Evolutionary conservation across 140 eudicot genomes (phyloP), one percentile per base, ranked within the genome.

Genomic region (Bidens hawaiensis): DNA sequence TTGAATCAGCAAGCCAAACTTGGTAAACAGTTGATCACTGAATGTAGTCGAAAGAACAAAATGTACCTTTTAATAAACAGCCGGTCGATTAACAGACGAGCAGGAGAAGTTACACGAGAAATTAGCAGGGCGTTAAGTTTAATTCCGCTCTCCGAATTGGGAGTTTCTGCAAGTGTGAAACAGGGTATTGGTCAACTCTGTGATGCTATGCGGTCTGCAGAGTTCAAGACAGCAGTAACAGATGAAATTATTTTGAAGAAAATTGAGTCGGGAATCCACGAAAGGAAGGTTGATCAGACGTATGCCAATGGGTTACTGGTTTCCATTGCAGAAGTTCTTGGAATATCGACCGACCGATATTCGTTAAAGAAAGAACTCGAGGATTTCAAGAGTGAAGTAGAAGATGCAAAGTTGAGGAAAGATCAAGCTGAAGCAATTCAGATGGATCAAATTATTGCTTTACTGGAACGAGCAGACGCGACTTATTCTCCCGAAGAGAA

Each of bases 401-500:
- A 82, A 48, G 71, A 82, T 43, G 77, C 85, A 15, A 69, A 75
- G 71, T 60, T 76, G 69, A 77, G 79, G 67, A 85, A 85, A 71
- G 78, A 85, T 64, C 76, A 71, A 64, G 94, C 94, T 18, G 94
- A 85, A 71, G 83, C 89, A 15, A 79, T 85, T 57, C 94, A 85
- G 47, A 42, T 85, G 83, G 94, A 82, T 60, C 94, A 85, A 64
- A 82, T 85, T 45, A 82, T 79, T 43, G 81, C 79, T 12, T 67
- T 85, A 72, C 59, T 85, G 0, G 94, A 85, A 71, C 74, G 83
- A 15, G 85, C 88, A n/a, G 94, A 85, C 42, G 94, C 81, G 27
- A 72, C 94, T 13, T 63, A 58, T 33, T 78, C 94, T 23, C 66
- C 70, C 1, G 81, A 78, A 52, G 94, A 85, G 60, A 78, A 77